phyloP scores from a whole-genome alignment of 352 stramenopile species.

The Phytophthora rubi region DNA sequence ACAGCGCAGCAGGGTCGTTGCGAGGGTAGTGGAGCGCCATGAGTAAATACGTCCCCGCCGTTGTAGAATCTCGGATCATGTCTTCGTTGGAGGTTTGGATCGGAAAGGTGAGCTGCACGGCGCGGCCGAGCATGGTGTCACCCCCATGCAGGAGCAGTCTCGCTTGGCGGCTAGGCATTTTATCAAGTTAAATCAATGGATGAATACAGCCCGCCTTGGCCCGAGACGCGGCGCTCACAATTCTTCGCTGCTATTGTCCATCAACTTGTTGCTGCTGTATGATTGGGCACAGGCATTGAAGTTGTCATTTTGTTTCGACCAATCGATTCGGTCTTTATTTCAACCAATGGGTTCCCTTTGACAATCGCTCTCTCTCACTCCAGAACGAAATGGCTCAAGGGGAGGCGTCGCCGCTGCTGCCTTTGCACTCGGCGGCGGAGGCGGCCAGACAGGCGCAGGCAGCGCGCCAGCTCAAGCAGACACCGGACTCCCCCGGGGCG shows the following conservation, averaged over 20 bases:
- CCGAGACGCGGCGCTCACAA: no score
- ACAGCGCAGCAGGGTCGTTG: constrained; percentile 4
- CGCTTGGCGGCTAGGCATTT: constrained; percentile 5
- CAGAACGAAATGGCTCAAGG: not conserved
- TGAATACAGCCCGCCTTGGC: no score
- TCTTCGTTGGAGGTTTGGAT: constrained; percentile 40
- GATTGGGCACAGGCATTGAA: no score
- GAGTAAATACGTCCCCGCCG: constrained; percentile 43
- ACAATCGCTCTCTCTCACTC: no score
- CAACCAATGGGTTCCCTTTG: no score
- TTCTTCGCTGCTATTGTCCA: no score
- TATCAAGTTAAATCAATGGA: not conserved
- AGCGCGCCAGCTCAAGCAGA: not conserved
- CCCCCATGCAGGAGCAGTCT: constrained; percentile 46
- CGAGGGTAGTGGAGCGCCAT: constrained; percentile 41
- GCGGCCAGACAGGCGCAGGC: not conserved
- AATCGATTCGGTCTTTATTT: no score
- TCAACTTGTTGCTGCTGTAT: no score
- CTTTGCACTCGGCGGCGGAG: constrained; percentile 26
- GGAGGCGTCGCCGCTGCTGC: constrained; percentile 30
- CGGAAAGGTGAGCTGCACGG: constrained; percentile 48
- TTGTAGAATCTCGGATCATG: constrained; percentile 39
- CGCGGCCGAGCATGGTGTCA: constrained; percentile 53
- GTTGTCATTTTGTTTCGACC: no score
- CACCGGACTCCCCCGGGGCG: not conserved